Evolutionary conservation across 768 basidiomycete genomes (phyloP).

Genomic region (Pilatotrama ljubarskyi): DNA sequence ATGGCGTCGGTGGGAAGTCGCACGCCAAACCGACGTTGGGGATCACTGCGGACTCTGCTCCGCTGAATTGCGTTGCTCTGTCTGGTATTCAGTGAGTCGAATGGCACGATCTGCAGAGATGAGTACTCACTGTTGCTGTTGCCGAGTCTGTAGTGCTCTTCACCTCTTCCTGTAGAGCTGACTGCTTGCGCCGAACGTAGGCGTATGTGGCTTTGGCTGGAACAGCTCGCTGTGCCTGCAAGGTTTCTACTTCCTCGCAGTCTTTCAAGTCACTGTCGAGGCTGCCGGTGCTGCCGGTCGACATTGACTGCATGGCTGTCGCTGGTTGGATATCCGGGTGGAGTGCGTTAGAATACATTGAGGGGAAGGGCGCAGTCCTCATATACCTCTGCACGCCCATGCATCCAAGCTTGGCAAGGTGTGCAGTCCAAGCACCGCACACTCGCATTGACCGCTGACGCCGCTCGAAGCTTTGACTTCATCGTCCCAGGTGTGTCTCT

Average conservation of each 20-base stretch:
- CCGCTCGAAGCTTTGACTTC: not conserved
- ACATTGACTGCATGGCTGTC: not conserved
- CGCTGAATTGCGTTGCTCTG: not conserved
- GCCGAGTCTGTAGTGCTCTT: not conserved
- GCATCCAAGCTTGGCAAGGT: not conserved
- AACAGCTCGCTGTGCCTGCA: not conserved
- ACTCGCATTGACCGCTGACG: not conserved
- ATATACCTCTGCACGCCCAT: not conserved
- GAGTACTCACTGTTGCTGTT: not conserved
- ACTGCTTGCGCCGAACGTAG: not conserved
- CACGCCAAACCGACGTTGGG: not conserved
- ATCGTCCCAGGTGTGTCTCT: not conserved
- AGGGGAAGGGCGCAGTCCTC: not conserved
- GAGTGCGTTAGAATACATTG: not conserved
- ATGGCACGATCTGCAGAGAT: not conserved
- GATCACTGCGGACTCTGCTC: not conserved
- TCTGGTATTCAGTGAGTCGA: constrained; percentile 1
- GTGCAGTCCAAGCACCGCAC: not conserved
- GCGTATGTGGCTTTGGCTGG: constrained; percentile 2
- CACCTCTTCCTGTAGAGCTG: not conserved
- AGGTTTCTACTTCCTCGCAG: not conserved
- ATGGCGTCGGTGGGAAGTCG: not conserved
- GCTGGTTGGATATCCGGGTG: not conserved
- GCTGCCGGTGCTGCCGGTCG: not conserved
- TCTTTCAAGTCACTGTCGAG: constrained; percentile 1